Base-by-base conservation (phyloP, 179 eudicot genomes). In the Silene coronaria region DNA sequence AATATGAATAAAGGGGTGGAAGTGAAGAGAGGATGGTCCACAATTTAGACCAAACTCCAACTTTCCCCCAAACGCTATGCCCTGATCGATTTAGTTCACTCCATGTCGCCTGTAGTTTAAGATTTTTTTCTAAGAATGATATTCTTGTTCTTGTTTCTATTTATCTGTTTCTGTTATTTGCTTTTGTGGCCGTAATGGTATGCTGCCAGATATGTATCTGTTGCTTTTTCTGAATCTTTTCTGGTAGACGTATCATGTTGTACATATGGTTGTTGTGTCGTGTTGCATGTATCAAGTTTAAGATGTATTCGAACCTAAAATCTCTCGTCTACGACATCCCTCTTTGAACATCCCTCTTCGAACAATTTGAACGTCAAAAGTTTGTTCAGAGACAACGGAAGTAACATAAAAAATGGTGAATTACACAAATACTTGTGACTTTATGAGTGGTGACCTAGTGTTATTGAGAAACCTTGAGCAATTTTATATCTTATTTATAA, bases 1-100 rank as follows among this genome's bases (percentile, higher is more conserved):
- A 48, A 48, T 48, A 48, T 36, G 34, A 66, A 66, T 66, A 67
- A 67, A 67, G 38, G 21, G 71, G 55, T 67, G 53, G 13, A 67
- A 36, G 53, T 21, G 26, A 8, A 34, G 53, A 67, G 71, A n/a
- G 26, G 45, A 67, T 67, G 53, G 46, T 66, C 70, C 19, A 28
- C 45, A 28, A 42, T n/a, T 28, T 34, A n/a, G 32, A 23, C 28
- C 45, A 67, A 67, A 65, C 70, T 65, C 70, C 10, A 65, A 30
- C 46, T 17, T 65, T 32, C 70, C 8, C 22, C 34, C 23, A 17
- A 32, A 65, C n/a, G 71, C 19, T 48, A 48, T 10, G 27, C 53
- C 53, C 21, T 67, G 53, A 36, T 36, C 71, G 45, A 38, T 17
- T 62, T 67, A 8, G 71, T 36, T 38, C 71, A 30, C 11, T 21